These are phyloP conservation scores for Extremus antarcticus DNA, from an alignment of 495 filamentous ascomycete genomes.

Conservation along the genomic window DNA sequence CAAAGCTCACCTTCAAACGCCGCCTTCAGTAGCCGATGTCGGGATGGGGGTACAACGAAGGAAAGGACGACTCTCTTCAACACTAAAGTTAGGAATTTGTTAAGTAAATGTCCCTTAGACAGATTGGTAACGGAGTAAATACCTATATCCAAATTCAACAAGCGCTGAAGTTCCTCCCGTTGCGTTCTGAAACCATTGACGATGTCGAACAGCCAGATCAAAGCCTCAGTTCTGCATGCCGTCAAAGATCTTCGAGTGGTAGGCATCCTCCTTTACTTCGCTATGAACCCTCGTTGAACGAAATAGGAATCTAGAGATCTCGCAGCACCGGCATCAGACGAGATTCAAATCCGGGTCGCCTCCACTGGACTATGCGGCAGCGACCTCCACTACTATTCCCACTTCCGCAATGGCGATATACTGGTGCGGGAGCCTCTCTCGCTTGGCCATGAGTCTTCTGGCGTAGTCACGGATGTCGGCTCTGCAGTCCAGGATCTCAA, in stretches of 20 bases:
- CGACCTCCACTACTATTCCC: slow-evolving; percentile 58
- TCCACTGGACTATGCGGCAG: slow-evolving; percentile 53
- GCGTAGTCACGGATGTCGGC: slow-evolving; percentile 45
- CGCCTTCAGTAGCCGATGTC: neutral
- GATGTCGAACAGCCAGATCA: slow-evolving; percentile 11
- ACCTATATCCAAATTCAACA: too few relatives aligned
- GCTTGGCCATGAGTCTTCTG: slow-evolving; percentile 52
- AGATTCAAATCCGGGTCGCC: slow-evolving; percentile 48
- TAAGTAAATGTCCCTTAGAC: too few relatives aligned
- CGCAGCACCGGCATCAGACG: slow-evolving; percentile 34
- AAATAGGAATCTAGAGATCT: slow-evolving; percentile 39
- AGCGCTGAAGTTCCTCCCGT: too few relatives aligned
- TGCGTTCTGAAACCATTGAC: too few relatives aligned
- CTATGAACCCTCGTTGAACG: neutral
- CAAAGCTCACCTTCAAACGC: neutral
- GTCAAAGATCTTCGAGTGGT: slow-evolving; percentile 34
- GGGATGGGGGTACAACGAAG: neutral
- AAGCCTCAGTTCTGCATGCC: slow-evolving; percentile 34
- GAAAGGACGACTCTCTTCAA: neutral
- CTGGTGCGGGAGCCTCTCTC: slow-evolving; percentile 51
- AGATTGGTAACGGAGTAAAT: too few relatives aligned
- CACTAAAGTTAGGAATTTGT: too few relatives aligned
- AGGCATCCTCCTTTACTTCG: neutral
- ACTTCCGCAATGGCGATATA: slow-evolving; percentile 58
- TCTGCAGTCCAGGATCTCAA: slow-evolving; percentile 34